These are phyloP conservation scores for Fonsecaea pedrosoi DNA, from an alignment of 2,329 filamentous ascomycete species.

Conservation along the genomic window DNA sequence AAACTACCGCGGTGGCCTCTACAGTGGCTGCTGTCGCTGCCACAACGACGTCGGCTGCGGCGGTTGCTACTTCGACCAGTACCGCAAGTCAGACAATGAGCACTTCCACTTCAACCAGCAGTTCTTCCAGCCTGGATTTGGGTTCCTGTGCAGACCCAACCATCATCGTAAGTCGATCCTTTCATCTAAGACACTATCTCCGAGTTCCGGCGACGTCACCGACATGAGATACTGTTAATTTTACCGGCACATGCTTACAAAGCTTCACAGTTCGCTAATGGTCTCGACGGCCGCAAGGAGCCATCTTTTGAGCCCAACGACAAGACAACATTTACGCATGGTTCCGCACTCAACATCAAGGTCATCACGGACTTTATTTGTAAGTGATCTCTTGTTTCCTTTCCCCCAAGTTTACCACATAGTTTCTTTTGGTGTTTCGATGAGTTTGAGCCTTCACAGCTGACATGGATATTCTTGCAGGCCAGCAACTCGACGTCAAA, in stretches of 20 bases:
- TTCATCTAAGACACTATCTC: background rate
- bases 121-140: conserved; percentile 46
- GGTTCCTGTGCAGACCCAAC: conserved; percentile 58
- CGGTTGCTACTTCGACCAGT: conserved; percentile 13
- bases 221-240: background rate
- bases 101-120: conserved; percentile 7
- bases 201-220: background rate
- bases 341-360: conserved; percentile 57
- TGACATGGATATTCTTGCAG: conserved; percentile 11
- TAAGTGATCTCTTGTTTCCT: conserved; percentile 14
- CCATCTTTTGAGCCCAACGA: conserved; percentile 54
- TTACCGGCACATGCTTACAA: background rate
- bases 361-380: conserved; percentile 60
- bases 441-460: background rate
- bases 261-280: conserved; percentile 48
- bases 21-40: conserved; percentile 28
- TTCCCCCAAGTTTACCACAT: background rate
- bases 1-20: conserved; percentile 17
- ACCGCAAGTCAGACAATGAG: conserved; percentile 19
- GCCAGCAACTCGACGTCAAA: conserved; percentile 48
- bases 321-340: conserved; percentile 58
- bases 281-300: conserved; percentile 57
- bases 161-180: conserved; percentile 44
- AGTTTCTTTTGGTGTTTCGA: background rate
- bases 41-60: conserved; percentile 26